These are phyloP conservation scores for Suillus hirtellus DNA, from an alignment of 768 basidiomycete genomes.

Conservation along the genomic window DNA sequence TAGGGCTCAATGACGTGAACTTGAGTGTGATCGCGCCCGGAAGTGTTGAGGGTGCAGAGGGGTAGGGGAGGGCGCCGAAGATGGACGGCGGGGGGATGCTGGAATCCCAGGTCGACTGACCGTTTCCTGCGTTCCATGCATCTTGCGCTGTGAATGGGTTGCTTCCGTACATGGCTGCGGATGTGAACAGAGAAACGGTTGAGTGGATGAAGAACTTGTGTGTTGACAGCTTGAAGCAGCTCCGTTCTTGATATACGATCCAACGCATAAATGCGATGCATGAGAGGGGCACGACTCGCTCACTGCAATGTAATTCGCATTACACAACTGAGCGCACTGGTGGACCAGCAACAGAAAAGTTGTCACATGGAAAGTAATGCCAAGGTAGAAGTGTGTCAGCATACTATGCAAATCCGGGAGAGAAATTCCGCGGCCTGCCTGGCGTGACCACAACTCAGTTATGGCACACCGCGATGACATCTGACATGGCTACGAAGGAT, in stretches of 20 bases:
- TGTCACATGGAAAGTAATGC: neutral
- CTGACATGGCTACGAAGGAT: constrained; percentile 1
- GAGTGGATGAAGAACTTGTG: neutral
- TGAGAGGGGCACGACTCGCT: too few relatives aligned
- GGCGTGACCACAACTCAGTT: neutral
- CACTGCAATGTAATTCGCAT: neutral
- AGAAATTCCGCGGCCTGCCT: neutral
- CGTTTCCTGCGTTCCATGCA: constrained; percentile 18
- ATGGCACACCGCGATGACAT: neutral
- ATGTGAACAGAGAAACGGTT: neutral
- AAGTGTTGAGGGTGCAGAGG: constrained; percentile 34
- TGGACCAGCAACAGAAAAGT: too few relatives aligned
- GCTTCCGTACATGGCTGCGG: constrained; percentile 24
- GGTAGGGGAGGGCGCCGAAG: constrained; percentile 65
- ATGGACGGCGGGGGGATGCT: constrained; percentile 46
- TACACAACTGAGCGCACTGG: neutral
- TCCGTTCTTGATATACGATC: constrained; percentile 9
- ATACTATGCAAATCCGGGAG: neutral
- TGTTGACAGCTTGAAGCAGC: neutral
- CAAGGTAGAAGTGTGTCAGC: too few relatives aligned
- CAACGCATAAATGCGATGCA: neutral
- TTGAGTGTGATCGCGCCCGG: constrained; percentile 43
- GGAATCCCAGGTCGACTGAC: constrained; percentile 16
- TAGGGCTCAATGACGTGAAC: constrained; percentile 52
- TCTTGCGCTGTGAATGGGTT: constrained; percentile 32